Conservation (phyloP, 1,284 basidiomycete genomes). For the Thecaphora thlaspeos region DNA sequence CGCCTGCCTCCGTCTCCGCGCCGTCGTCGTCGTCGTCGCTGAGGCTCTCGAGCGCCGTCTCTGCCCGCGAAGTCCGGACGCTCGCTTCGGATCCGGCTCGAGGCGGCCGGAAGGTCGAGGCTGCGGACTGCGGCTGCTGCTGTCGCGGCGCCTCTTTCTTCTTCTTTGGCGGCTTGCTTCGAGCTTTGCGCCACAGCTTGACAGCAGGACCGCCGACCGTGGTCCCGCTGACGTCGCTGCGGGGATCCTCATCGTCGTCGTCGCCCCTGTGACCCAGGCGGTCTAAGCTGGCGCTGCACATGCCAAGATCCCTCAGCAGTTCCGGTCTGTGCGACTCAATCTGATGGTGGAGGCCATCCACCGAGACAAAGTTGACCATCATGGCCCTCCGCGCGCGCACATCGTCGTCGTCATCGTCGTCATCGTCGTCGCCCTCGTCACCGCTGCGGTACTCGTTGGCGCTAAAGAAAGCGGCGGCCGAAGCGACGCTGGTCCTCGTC, state of each 20-base stretch:
- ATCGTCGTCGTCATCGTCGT: slow-evolving; percentile 23
- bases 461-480: slow-evolving; percentile 39
- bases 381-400: slow-evolving; percentile 11
- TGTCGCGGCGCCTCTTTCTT: slow-evolving; percentile 7
- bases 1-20: background rate
- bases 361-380: slow-evolving; percentile 10
- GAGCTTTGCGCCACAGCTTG: slow-evolving; percentile 35
- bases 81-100: slow-evolving; percentile 12
- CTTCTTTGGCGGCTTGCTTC: slow-evolving; percentile 21
- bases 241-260: slow-evolving; percentile 13
- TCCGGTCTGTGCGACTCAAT: slow-evolving; percentile 39
- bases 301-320: slow-evolving; percentile 15
- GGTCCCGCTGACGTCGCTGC: slow-evolving; percentile 35
- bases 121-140: background rate
- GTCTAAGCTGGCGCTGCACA: background rate
- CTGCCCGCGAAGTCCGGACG: slow-evolving; percentile 21
- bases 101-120: background rate
- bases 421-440: slow-evolving; percentile 17
- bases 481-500: slow-evolving; percentile 15
- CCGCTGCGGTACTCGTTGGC: too few species aligned
- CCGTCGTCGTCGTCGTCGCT: slow-evolving; percentile 8
- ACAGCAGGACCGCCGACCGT: slow-evolving; percentile 39
- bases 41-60: slow-evolving; percentile 16
- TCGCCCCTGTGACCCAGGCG: background rate
- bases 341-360: slow-evolving; percentile 2